Percentiles rank a stretch among this genome's conserved stretches.
These are phyloP conservation scores for Phytophthora rubi DNA, from an alignment of 352 stramenopile species.

Conservation along the genomic window DNA sequence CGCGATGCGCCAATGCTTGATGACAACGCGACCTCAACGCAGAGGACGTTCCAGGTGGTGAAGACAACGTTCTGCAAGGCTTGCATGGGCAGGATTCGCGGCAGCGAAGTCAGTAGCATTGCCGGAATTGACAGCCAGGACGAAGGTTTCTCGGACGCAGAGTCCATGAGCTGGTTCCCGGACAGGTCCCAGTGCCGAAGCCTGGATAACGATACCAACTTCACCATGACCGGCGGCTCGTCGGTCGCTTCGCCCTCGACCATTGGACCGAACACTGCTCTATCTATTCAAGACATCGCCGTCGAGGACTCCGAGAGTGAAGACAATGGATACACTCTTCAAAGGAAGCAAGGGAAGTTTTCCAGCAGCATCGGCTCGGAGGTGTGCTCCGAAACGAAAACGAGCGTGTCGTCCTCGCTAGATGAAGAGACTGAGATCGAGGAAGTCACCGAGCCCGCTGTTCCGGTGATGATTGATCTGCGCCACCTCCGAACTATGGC, in stretches of 20 bases:
- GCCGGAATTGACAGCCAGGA: slow-evolving; percentile 36
- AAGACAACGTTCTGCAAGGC: slow-evolving; percentile 70
- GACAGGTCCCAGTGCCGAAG: slow-evolving; percentile 30
- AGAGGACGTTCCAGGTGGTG: slow-evolving; percentile 54
- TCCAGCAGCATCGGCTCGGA: slow-evolving; percentile 26
- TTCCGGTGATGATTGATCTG: slow-evolving; percentile 43
- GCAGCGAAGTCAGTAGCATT: slow-evolving; percentile 20
- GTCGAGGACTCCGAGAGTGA: slow-evolving; percentile 22
- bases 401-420: slow-evolving; percentile 36
- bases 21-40: slow-evolving; percentile 20
- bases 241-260: slow-evolving; percentile 29
- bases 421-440: slow-evolving; percentile 32
- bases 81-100: slow-evolving; percentile 62
- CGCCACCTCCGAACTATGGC: slow-evolving; percentile 46
- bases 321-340: slow-evolving; percentile 2
- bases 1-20: slow-evolving; percentile 50
- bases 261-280: slow-evolving; percentile 8
- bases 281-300: slow-evolving; percentile 11
- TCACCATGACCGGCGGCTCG: slow-evolving; percentile 11
- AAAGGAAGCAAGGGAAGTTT: slow-evolving; percentile 25
- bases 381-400: slow-evolving; percentile 41
- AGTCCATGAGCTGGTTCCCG: slow-evolving; percentile 37
- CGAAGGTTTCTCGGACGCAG: slow-evolving; percentile 39
- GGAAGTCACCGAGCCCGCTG: slow-evolving; percentile 19
- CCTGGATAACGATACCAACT: slow-evolving; percentile 30